These are phyloP conservation scores for Cryptococcus sp. DNA, from an alignment of 1,284 basidiomycete genomes.

Conservation along the genomic window DNA sequence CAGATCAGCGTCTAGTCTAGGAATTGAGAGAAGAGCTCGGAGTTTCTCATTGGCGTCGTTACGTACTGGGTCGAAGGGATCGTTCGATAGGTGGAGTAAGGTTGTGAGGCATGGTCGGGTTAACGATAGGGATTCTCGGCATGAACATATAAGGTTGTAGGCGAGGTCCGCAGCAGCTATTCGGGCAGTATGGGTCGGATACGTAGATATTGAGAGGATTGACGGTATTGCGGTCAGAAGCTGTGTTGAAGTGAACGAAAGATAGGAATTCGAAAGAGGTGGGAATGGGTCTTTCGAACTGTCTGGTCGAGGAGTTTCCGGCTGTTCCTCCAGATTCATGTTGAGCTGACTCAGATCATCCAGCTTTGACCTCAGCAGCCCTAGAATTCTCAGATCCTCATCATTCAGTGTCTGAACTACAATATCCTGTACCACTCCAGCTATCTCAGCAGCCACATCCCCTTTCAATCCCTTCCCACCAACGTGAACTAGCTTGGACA, in stretches of 20 bases:
- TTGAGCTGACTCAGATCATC: conserved; percentile 39
- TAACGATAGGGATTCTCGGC: conserved; percentile 67
- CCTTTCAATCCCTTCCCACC: conserved; percentile 43
- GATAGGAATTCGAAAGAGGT: conserved; percentile 42
- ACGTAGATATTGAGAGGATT: conserved; percentile 32
- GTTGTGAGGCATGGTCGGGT: conserved; percentile 58
- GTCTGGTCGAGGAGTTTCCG: conserved; percentile 16
- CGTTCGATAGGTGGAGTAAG: conserved; percentile 43
- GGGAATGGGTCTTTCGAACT: conserved; percentile 30
- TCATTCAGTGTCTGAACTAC: conserved; percentile 55
- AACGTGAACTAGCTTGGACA: conserved; percentile 58
- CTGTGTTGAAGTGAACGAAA: conserved; percentile 46
- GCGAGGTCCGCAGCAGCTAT: conserved; percentile 50
- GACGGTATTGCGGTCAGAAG: conserved; percentile 39
- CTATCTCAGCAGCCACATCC: conserved; percentile 50
- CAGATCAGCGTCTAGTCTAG: conserved; percentile 41
- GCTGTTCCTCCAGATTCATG: conserved; percentile 9
- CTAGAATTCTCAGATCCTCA: conserved; percentile 57
- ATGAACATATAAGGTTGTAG: conserved; percentile 56
- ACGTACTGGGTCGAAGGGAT: conserved; percentile 65
- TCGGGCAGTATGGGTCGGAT: conserved; percentile 44
- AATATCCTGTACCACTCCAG: conserved; percentile 58
- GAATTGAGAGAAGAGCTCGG: conserved; percentile 54
- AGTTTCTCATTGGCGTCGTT: conserved; percentile 54
- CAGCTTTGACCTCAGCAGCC: conserved; percentile 54